Percentiles rank a stretch among this genome's conserved stretches.
Conservation (phyloP, 371 early-diverging fungal genomes). For the Mucor lusitanicus region DNA sequence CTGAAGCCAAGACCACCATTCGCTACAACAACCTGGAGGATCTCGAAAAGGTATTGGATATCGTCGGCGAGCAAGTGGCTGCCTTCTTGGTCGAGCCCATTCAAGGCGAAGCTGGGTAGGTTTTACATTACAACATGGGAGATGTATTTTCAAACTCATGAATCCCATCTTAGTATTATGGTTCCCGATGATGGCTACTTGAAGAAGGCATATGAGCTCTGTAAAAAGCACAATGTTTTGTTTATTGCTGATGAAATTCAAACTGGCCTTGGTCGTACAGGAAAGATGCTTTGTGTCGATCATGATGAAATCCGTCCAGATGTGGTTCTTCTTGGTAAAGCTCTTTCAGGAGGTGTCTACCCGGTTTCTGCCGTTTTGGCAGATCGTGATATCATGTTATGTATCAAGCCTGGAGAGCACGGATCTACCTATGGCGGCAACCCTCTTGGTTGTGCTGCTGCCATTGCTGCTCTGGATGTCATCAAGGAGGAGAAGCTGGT, state of each 20-base stretch:
- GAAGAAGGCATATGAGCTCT: slow-evolving; percentile 78
- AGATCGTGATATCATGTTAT: slow-evolving; percentile 87
- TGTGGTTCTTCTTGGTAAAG: slow-evolving; percentile 94
- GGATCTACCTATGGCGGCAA: slow-evolving; percentile 98
- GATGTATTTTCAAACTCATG: background rate
- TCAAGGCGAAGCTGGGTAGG: slow-evolving; percentile 95
- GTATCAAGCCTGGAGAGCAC: slow-evolving; percentile 95
- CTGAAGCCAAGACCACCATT: slow-evolving; percentile 65
- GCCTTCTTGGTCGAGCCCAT: slow-evolving; percentile 98
- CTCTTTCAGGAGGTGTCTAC: slow-evolving; percentile 93
- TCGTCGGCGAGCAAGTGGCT: slow-evolving; percentile 81
- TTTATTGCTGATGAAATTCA: slow-evolving; percentile 98
- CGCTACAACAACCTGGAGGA: slow-evolving; percentile 88
- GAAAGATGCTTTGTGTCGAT: slow-evolving; percentile 91
- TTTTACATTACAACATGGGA: background rate
- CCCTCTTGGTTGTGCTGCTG: slow-evolving; percentile 93
- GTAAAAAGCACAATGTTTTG: slow-evolving; percentile 95
- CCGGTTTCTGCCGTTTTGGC: slow-evolving; percentile 95
- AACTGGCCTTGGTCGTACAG: slow-evolving; percentile 96
- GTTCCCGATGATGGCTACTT: slow-evolving; percentile 95
- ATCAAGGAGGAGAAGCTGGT: slow-evolving; percentile 92
- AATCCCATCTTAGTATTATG: slow-evolving; percentile 59
- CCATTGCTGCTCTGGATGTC: slow-evolving; percentile 93
- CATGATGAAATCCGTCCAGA: slow-evolving; percentile 92
- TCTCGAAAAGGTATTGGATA: slow-evolving; percentile 83